Evolutionary conservation across 441 rosid species (phyloP).

Genomic region (Corymbia citriodora): DNA sequence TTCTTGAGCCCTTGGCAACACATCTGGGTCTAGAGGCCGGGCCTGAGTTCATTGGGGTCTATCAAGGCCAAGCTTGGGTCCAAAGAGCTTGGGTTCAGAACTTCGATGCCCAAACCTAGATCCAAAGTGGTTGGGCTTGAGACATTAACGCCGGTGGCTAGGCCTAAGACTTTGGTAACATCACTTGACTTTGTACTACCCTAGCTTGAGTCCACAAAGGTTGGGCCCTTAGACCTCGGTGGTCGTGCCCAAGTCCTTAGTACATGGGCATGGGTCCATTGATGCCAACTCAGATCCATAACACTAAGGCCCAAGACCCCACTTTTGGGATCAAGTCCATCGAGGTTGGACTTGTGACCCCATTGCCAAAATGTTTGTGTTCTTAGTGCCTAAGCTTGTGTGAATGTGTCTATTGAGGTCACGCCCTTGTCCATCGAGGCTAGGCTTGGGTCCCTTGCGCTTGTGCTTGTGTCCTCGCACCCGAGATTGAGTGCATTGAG

Average conservation of each 20-base stretch:
- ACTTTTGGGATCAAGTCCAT: background rate
- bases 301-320: no score
- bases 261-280: background rate
- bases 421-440: background rate
- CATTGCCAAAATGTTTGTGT: fast-evolving
- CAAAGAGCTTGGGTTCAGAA: fast-evolving
- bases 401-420: background rate
- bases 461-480: background rate
- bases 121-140: background rate
- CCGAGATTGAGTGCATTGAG: background rate
- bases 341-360: background rate
- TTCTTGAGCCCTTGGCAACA: fast-evolving
- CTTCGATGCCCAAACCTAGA: fast-evolving
- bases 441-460: background rate
- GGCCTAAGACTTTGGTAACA: fast-evolving
- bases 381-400: background rate
- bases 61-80: background rate
- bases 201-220: background rate
- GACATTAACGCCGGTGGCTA: fast-evolving
- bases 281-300: background rate
- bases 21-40: fast-evolving
- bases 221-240: background rate
- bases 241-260: background rate
- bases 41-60: fast-evolving
- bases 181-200: background rate